phyloP scores from a whole-genome alignment of 768 basidiomycete genomes.

The Boletus patriciae region DNA sequence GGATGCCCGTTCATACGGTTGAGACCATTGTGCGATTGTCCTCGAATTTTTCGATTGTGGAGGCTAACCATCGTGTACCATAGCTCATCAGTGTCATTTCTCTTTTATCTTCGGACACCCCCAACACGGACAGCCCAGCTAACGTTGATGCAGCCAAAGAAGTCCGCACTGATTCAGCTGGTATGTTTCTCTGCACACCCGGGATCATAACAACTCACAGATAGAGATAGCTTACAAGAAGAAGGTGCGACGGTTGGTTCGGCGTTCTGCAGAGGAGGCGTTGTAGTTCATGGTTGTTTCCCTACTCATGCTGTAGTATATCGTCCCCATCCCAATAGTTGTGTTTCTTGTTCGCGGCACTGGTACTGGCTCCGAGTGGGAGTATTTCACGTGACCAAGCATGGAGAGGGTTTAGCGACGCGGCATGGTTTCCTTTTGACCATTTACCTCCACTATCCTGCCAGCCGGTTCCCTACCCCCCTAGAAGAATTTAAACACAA shows the following conservation, averaged over 20 bases:
- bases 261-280: slow-evolving; percentile 87
- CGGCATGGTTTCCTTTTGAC: slow-evolving; percentile 1
- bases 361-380: background rate
- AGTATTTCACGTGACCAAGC: slow-evolving; percentile 24
- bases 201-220: slow-evolving; percentile 12
- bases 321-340: slow-evolving; percentile 12
- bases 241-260: slow-evolving; percentile 89
- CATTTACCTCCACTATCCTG: slow-evolving; percentile 9
- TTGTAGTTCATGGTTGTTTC: slow-evolving; percentile 51
- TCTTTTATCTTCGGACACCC: slow-evolving; percentile 86
- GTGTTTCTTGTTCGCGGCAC: background rate
- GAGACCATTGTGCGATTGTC: slow-evolving; percentile 80
- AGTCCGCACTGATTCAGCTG: slow-evolving; percentile 60
- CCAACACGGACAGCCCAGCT: slow-evolving; percentile 91
- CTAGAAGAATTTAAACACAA: slow-evolving; percentile 13
- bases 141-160: slow-evolving; percentile 97
- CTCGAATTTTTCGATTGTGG: background rate
- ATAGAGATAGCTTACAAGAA: slow-evolving; percentile 75
- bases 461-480: slow-evolving; percentile 6
- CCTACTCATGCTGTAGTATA: slow-evolving; percentile 15
- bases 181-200: slow-evolving; percentile 39
- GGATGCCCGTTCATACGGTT: slow-evolving; percentile 96
- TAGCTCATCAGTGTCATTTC: slow-evolving; percentile 97
- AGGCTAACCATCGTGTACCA: slow-evolving; percentile 1
- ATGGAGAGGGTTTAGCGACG: background rate